phyloP scores from a whole-genome alignment of 2,329 filamentous ascomycete genomes.

The Boeremia lycopersici region DNA sequence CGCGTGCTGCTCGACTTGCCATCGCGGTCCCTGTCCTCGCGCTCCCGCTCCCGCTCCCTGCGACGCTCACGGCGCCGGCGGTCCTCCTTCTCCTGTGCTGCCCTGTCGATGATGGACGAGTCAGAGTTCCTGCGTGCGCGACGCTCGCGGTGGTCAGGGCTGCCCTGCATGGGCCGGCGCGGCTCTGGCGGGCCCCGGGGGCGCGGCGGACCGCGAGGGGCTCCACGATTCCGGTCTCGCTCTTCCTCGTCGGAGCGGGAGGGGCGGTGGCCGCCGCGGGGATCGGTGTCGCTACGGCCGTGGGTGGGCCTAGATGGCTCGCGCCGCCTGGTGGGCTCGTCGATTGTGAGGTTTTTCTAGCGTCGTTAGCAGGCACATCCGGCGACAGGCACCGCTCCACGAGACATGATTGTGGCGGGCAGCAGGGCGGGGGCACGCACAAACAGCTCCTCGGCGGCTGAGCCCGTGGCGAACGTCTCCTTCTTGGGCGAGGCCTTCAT shows the following conservation, averaged over 20 bases:
- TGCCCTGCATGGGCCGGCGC: conserved; percentile 41
- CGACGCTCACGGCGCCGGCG: conserved; percentile 58
- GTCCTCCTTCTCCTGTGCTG: conserved; percentile 56
- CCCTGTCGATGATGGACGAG: conserved; percentile 72
- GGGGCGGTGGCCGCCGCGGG: conserved; percentile 62
- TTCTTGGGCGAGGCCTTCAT: conserved; percentile 53
- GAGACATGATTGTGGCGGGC: not conserved
- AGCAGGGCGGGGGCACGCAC: conserved; percentile 60
- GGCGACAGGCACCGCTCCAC: conserved; percentile 51
- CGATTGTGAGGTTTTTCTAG: conserved; percentile 72
- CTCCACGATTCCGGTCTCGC: conserved; percentile 46
- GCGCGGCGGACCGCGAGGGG: conserved; percentile 38
- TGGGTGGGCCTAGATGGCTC: conserved; percentile 41
- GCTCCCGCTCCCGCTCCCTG: conserved; percentile 51
- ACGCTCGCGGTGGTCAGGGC: conserved; percentile 50
- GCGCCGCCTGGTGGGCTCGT: conserved; percentile 60
- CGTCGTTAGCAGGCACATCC: conserved; percentile 52
- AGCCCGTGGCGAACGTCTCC: conserved; percentile 47
- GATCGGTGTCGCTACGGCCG: conserved; percentile 56
- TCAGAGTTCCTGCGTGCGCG: conserved; percentile 76
- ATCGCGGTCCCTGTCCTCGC: conserved; percentile 48
- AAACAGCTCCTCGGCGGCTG: conserved; percentile 73
- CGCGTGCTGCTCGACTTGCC: conserved; percentile 45
- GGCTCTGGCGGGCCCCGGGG: conserved; percentile 48
- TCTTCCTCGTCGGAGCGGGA: conserved; percentile 69